Evolutionary conservation across 306 rosid species (phyloP), one percentile per base, ranked within the genome.

Genomic region (Cicer yamashitae): DNA sequence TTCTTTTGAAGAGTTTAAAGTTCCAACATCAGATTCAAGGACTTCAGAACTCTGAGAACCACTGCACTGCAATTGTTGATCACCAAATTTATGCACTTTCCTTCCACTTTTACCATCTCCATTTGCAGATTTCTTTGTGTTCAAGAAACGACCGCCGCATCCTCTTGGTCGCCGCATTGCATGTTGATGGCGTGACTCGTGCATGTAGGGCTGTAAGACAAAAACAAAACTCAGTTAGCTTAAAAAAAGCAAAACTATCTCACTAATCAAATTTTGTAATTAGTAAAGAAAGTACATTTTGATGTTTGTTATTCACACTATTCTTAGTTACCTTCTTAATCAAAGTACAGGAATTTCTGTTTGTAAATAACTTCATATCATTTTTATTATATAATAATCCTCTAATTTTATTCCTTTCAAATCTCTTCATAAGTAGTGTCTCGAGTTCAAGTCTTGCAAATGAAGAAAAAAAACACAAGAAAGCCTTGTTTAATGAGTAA

Each of bases 81-180:
- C 71, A 8, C 83, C 82, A 30, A 43, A 56, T 77, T 71, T 87
- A 57, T 65, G 82, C 82, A 15, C 78, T 79, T 75, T 76, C 45
- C 71, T 69, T 60, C 75, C 80, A 18, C 37, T 44, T 81, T 79
- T 83, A 45, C 59, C 89, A 40, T 79, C 79, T 74, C 66, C 81
- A 3, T 68, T 76, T 14, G 50, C 83, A 75, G 18, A 5, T 45
- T 1, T 70, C 84, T 52, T 90, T 8, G 88, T 77, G 88, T 94
- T 94, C 87, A 94, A 78, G 87, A 94, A 94, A 13, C 99, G 96
- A 15, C 99, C 99, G 0, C 99, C 96, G 1, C 90, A 79, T 74
- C 99, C 99, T 78, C 99, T 87, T 67, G 97, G 96, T 52, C 99
- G 89, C 22, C 98, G 89, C 92, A 87, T 71, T 45, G 99, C 99